Evolutionary conservation across 1,284 basidiomycete genomes (phyloP).

Genomic region (Ustilago shanxiensis): DNA sequence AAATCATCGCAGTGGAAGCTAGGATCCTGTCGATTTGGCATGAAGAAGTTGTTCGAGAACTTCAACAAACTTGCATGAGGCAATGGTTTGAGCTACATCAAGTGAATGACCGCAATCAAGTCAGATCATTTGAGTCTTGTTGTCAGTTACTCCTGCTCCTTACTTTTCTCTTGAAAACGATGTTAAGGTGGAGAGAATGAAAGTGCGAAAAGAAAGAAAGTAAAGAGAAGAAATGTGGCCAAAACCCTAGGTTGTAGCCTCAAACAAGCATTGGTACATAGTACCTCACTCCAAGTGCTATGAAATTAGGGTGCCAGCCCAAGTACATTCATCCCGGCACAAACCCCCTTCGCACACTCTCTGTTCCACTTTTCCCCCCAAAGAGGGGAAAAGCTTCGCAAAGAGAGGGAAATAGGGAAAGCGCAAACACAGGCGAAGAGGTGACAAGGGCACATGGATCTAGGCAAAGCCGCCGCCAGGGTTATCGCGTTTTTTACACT

Average conservation of each 20-base stretch:
- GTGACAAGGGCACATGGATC: conserved; percentile 56
- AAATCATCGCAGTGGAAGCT: conserved; percentile 17
- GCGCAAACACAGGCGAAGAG: conserved; percentile 48
- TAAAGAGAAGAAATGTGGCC: conserved; percentile 24
- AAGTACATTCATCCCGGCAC: conserved; percentile 53
- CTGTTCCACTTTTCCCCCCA: neutral
- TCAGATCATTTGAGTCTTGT: too few species aligned
- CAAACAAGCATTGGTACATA: conserved; percentile 56
- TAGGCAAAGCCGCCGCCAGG: conserved; percentile 60
- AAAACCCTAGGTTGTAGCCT: conserved; percentile 59
- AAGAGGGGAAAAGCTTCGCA: neutral
- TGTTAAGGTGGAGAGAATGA: too few species aligned
- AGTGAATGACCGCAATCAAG: too few species aligned
- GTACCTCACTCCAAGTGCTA: conserved; percentile 56
- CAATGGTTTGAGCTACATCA: conserved; percentile 36
- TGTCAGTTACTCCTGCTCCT: conserved; percentile 13
- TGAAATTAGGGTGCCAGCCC: conserved; percentile 61
- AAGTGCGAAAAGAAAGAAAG: neutral
- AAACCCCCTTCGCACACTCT: conserved; percentile 4
- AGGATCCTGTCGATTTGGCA: conserved; percentile 9
- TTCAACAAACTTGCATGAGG: conserved; percentile 17
- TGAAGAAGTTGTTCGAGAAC: conserved; percentile 8
- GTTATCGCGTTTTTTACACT: conserved; percentile 54
- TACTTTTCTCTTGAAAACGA: too few species aligned
- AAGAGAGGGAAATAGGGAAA: conserved; percentile 6